Evolutionary conservation across 2,329 filamentous ascomycete genomes (phyloP), one percentile per base, ranked within the genome.

Genomic region (Diaporthe nobilis): DNA sequence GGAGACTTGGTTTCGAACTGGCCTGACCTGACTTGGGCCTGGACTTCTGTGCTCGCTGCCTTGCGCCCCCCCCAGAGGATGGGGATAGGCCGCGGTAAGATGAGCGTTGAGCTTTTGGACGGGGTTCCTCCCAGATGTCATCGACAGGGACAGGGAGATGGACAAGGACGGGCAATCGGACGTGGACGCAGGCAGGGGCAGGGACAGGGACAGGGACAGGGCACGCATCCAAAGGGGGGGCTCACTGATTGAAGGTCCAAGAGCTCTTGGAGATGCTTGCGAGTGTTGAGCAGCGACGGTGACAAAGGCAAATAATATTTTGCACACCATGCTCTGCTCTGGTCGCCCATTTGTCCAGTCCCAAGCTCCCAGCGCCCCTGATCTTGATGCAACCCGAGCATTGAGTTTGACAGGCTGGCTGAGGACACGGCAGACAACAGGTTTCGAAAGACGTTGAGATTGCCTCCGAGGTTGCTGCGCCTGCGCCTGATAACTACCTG

Each of bases 361-460:
- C 28, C 61, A n/a, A 49, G 17, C 28, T 37, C n/a, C 28, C 49
- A 5, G 15, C 15, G 65, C 65, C 65, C 65, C 49, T 55, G 65
- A 70, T 70, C 49, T 55, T 70, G 65, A 70, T 70, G 65, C 65
- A 70, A 70, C 65, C 47, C 49, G 65, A 70, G 34, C 65, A 55
- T 70, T 42, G 65, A 39, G 65, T 55, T 68, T 70, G 65, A 42
- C 63, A 67, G 44, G 63, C 63, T 20, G 28, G 63, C 7, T 22
- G 25, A 51, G 28, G 28, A 51, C 47, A 51, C 31, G 65, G 28
- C 47, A 20, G 47, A 15, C 47, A 70, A 13, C 65, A 70, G 65
- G 65, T 55, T 70, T 70, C 65, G 65, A 34, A 10, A 31, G 25
- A 53, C 22, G 4, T 31, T 31, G 31, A 28, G 37, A 28, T 37